A percentile compares a stretch with the other conserved stretches of the same genome.
phyloP scores from a whole-genome alignment of 768 basidiomycete species.

The Suillus americanus region DNA sequence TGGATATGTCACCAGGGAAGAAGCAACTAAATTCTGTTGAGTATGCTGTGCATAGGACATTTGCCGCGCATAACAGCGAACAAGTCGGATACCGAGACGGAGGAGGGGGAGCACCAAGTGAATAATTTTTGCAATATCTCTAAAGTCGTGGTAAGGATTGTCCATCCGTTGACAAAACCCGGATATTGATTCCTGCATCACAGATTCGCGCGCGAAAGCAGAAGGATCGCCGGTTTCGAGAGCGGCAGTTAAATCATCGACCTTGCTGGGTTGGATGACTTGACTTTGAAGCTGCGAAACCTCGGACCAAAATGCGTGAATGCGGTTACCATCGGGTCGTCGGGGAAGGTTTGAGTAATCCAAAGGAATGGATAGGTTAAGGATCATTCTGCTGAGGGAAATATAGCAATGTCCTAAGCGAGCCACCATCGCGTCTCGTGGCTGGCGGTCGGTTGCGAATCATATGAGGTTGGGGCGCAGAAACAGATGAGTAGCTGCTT shows the following conservation, averaged over 20 bases:
- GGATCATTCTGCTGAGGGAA: conserved; percentile 53
- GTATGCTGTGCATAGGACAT: conserved; percentile 10
- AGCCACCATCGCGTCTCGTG: conserved; percentile 24
- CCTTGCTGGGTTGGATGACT: conserved; percentile 46
- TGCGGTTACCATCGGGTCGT: conserved; percentile 43
- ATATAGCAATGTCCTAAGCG: conserved; percentile 57
- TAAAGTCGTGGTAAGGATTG: conserved; percentile 63
- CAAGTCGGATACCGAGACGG: conserved; percentile 70
- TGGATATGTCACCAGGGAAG: conserved; percentile 54
- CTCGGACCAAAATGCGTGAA: conserved; percentile 73
- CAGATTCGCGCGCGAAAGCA: conserved; percentile 56
- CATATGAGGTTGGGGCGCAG: conserved; percentile 22
- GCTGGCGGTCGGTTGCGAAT: conserved; percentile 14
- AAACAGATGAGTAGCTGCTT: conserved; percentile 30
- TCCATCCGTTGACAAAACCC: conserved; percentile 77
- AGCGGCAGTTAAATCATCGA: conserved; percentile 45
- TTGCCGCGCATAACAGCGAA: conserved; percentile 30
- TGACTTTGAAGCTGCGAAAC: conserved; percentile 73
- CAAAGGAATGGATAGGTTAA: conserved; percentile 72
- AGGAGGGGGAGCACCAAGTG: conserved; percentile 63
- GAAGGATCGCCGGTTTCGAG: conserved; percentile 38
- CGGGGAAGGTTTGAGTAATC: conserved; percentile 29
- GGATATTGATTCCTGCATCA: conserved; percentile 75
- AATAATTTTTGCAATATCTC: conserved; percentile 70
- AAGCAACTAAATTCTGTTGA: conserved; percentile 22